Base-by-base conservation (phyloP, 2,329 filamentous ascomycete species). In the Oidium heveae region DNA sequence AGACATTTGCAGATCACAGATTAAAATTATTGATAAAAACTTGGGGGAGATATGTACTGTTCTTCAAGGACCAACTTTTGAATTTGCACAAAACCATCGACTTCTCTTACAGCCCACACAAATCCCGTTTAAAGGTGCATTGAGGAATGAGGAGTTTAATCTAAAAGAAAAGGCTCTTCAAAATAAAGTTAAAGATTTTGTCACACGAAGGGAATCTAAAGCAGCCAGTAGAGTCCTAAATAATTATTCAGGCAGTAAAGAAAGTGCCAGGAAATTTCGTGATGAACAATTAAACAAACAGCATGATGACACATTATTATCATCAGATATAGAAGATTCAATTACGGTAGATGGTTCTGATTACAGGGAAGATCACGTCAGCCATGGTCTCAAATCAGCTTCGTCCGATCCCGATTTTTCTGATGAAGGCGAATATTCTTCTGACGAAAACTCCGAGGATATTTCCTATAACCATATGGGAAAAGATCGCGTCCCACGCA, bases 401-500 rank as follows among this genome's bases (percentile, higher is more conserved):
- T 43, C 39, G n/a, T 12, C 39, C 7, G 47, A 50, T 33, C 22
- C 47, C 12, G 47, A 50, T 50, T 8, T 50, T 34, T 32, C 47
- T 32, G 28, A n/a, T n/a, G n/a, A n/a, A n/a, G 44, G 6, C 18
- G 44, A 47, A 47, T 47, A 22, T 47, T 24, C 44, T 22, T 9
- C 20, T n/a, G 47, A 50, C 86, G 33, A 89, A 87, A 32, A 91
- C 84, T 64, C 79, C n/a, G 39, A 43, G 16, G 39, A 43, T 43
- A 6, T 43, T 43, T 12, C 16, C n/a, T 9, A n/a, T 9, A 12
- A 9, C 16, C 39, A 43, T 16, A 43, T 43, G 39, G 39, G 39
- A 43, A 10, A n/a, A 43, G 39, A 43, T 43, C 39, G n/a, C 16
- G 39, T 43, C 39, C 10, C 39, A 18, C 39, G 39, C 39, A 43